A percentile compares a stretch with the other conserved stretches of the same genome.
These are phyloP conservation scores for Pythium myriotylum DNA, from an alignment of 352 stramenopile species.

Conservation along the genomic window DNA sequence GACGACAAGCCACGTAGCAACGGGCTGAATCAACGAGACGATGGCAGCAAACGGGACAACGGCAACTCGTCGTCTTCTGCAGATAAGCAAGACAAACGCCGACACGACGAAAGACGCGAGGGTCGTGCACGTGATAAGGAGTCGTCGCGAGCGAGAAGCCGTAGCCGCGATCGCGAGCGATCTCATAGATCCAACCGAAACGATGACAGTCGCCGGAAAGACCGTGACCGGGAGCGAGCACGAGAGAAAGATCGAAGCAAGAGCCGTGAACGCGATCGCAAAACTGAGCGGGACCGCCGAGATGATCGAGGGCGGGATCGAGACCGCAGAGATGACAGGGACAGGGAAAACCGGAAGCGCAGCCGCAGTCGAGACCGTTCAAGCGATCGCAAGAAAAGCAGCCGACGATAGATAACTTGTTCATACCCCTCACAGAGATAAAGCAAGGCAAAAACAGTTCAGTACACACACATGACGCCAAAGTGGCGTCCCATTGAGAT, in stretches of 20 bases:
- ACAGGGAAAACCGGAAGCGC: constrained; percentile 26
- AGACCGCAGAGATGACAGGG: constrained; percentile 7
- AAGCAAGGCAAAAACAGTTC: not conserved
- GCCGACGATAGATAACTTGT: constrained; percentile 10
- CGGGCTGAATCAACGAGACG: constrained; percentile 24
- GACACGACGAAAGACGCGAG: not conserved
- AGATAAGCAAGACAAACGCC: not conserved
- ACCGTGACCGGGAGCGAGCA: constrained; percentile 21
- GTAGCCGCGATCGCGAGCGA: constrained; percentile 16
- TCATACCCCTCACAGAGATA: not conserved
- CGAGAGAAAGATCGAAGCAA: too few species aligned
- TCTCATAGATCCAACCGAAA: constrained; percentile 3
- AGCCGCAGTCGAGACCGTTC: constrained; percentile 38
- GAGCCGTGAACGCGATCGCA: constrained; percentile 11
- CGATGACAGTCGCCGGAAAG: constrained; percentile 8
- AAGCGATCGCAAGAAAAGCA: constrained; percentile 28
- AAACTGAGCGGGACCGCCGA: constrained; percentile 28
- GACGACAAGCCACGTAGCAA: constrained; percentile 14
- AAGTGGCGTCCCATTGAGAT: too few species aligned
- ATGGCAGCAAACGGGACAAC: not conserved
- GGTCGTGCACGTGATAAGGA: constrained; percentile 4
- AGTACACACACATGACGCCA: not conserved
- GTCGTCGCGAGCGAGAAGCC: constrained; percentile 15
- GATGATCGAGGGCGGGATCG: constrained; percentile 24
- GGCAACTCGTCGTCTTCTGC: too few species aligned